Base-by-base conservation (phyloP, 805 yeast genomes). In the Cyberlindnera veronae region DNA sequence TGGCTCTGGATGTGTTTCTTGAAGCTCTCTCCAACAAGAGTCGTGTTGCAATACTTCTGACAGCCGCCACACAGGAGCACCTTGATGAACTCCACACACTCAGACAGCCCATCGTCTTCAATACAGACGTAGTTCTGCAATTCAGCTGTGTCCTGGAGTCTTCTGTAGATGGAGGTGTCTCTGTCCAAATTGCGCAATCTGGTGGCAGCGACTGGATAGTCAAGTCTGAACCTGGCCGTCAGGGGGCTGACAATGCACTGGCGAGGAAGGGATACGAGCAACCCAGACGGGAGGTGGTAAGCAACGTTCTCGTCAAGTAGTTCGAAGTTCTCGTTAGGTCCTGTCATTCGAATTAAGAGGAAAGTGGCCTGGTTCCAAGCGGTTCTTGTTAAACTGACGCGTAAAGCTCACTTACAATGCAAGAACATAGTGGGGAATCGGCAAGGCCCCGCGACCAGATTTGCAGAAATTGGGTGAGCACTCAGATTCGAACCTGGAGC, bases 1-100 rank as follows among this genome's bases (percentile, higher is more conserved):
- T 16, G 20, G 20, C n/a, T n/a, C 18, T 38, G 20, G 16, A n/a
- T n/a, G 20, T 38, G 41, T 12, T 32, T 27, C 18, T 29, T 28
- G 41, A 32, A 38, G 7, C 36, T 34, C n/a, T 26, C 29, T 10
- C 41, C 41, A 3, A 6, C 6, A 5, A 28, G 11, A 2, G 41
- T 23, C 6, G 41, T 38, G 34, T 38, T 38, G 29, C 41, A 38
- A 18, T 38, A 38, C 30, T 32, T 33, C 29, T 29, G 17, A 17
- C 41, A 38, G 12, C 17, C 29, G 5, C 37, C 41, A 28, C 41
- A 38, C 29, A 38, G 8, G 13, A 20, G 29, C 22, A 38, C 41
- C n/a, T 22, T 28, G 19, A 27, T 17, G 15, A 17, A 3, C 14
- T 32, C 37, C 13, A 38, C 28, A 9, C 28, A 24, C 10, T 20